Evolutionary conservation across 1,284 basidiomycete species (phyloP).

Genomic region (Lignosus rhinocerotis): DNA sequence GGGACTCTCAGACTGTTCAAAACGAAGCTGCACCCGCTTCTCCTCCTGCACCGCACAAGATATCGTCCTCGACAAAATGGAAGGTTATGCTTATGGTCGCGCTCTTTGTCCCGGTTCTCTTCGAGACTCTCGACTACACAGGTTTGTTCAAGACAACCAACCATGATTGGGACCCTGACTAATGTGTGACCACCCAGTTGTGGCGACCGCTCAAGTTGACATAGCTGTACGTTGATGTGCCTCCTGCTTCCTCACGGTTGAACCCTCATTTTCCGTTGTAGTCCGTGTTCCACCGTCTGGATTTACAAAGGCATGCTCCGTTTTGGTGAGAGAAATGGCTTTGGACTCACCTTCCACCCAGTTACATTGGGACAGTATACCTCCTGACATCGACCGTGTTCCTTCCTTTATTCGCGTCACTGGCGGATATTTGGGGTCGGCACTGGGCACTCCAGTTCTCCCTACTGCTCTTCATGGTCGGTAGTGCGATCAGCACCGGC

Average conservation of each 20-base stretch:
- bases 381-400: slow-evolving; percentile 49
- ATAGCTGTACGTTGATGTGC: slow-evolving; percentile 41
- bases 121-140: slow-evolving; percentile 44
- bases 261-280: slow-evolving; percentile 11
- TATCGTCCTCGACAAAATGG: slow-evolving; percentile 16
- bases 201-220: slow-evolving; percentile 52
- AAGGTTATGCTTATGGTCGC: slow-evolving; percentile 28
- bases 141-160: slow-evolving; percentile 26
- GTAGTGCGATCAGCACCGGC: slow-evolving; percentile 49
- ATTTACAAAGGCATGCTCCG: slow-evolving; percentile 44
- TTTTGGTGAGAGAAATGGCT: slow-evolving; percentile 7
- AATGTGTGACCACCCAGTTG: slow-evolving; percentile 35
- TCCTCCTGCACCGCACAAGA: neutral
- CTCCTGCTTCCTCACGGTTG: neutral
- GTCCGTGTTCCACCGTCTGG: slow-evolving; percentile 47
- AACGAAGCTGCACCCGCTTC: neutral
- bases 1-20: neutral
- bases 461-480: slow-evolving; percentile 45
- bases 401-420: slow-evolving; percentile 49
- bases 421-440: slow-evolving; percentile 51
- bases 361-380: slow-evolving; percentile 45
- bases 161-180: neutral
- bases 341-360: slow-evolving; percentile 13
- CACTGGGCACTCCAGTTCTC: slow-evolving; percentile 46
- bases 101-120: slow-evolving; percentile 30